Evolutionary conservation across 192 early-diverging fungal species (phyloP).

Genomic region (Oehlia diaphana): DNA sequence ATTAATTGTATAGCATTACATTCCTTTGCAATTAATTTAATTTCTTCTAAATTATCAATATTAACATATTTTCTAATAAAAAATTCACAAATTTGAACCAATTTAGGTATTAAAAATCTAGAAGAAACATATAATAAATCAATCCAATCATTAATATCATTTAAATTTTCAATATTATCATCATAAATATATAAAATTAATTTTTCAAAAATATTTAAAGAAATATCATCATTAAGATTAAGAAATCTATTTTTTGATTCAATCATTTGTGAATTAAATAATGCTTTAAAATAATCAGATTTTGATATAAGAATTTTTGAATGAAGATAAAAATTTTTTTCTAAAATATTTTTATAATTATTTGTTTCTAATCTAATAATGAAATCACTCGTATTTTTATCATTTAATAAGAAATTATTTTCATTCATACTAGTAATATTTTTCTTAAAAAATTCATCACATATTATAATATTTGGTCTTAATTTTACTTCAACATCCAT

Average conservation of each 20-base stretch:
- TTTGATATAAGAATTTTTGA: neutral
- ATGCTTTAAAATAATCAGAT: neutral
- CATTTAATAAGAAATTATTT: neutral
- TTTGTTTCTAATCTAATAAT: neutral
- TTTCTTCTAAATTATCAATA: neutral
- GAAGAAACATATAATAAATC: neutral
- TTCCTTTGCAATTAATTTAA: neutral
- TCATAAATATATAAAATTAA: conserved; percentile 1
- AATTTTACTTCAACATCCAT: neutral
- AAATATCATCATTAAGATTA: neutral
- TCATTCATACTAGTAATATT: neutral
- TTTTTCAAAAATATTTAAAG: neutral
- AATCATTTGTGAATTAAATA: conserved; percentile 1
- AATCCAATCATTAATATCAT: neutral
- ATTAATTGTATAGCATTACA: neutral
- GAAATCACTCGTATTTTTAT: neutral
- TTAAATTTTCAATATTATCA: neutral
- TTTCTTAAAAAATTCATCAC: neutral
- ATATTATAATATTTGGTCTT: neutral
- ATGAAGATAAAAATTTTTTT: neutral
- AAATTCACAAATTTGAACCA: conserved; percentile 1
- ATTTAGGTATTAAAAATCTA: conserved; percentile 1
- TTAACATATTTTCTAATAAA: neutral
- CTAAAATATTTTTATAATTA: neutral
- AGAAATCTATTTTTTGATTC: neutral